Evolutionary conservation across 495 filamentous ascomycete genomes (phyloP), one percentile per base, ranked within the genome.

Genomic region (Astrocystis sublimbata): DNA sequence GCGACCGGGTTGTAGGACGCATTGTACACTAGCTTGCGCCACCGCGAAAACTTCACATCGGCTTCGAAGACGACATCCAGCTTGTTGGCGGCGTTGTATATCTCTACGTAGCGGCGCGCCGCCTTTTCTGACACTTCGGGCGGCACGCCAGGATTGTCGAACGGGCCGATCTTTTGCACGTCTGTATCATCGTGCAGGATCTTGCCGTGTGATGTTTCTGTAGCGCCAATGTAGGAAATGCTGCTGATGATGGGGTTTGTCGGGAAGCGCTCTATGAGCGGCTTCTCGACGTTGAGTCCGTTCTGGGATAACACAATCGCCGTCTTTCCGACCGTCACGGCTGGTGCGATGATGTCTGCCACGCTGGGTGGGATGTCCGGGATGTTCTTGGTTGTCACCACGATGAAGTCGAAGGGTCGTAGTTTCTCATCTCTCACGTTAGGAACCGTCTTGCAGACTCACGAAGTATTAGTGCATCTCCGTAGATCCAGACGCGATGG

Each of bases 231-330:
- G n/a, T 81, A 71, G 13, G 73, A 75, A 19, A 89, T 77, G 4
- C 83, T 81, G 3, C 78, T 82, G 5, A 88, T 69, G 28, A 85
- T 64, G 3, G 78, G 69, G 55, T 83, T 88, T 0, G 60, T 17
- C 0, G 85, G 84, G 64, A 84, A 88, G 0, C 70, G 68, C 2
- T 62, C 53, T 33, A 82, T 61, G 13, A 88, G 62, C 0, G 85
- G 86, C 4, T 75, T 75, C 64, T 88, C 86, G 64, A 89, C 87
- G 63, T 85, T 83, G 12, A 89, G 73, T 2, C 86, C 86, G 62
- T 88, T 89, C 67, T 89, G 86, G 31, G 85, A 73, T 1, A 89
- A 76, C 0, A 85, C 73, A 42, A 88, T 82, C 4, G 73, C 71
- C 1, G 85, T 82, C 33, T 80, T 68, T 2, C 75, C 68, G 0